A percentile compares a stretch with the other conserved stretches of the same genome.
These are phyloP conservation scores for Suhomyces chickasaworum DNA, from an alignment of 1,139 yeast species.

Conservation along the genomic window DNA sequence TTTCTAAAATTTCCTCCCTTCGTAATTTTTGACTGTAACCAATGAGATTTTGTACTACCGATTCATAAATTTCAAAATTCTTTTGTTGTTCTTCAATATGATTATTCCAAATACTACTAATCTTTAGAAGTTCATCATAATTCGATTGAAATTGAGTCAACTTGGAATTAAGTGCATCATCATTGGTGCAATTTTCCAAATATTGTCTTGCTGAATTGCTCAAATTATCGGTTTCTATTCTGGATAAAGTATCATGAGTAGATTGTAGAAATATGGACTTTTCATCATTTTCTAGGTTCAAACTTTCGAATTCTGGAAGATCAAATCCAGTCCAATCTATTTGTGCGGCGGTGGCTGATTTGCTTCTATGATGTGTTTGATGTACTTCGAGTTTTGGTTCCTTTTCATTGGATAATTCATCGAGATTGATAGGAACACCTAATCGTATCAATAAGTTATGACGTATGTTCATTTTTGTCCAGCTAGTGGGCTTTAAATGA, in stretches of 20 bases:
- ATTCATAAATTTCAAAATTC: conserved; percentile 66
- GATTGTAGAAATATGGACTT: conserved; percentile 21
- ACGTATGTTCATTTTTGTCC: conserved; percentile 61
- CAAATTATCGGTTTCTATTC: conserved; percentile 40
- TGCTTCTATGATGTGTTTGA: conserved; percentile 18
- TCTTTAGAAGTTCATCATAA: conserved; percentile 32
- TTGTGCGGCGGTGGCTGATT: conserved; percentile 31
- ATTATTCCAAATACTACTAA: conserved; percentile 53
- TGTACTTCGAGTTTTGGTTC: conserved; percentile 3
- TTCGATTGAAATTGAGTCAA: conserved; percentile 32
- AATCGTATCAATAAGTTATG: conserved; percentile 55
- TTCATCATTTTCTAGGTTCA: conserved; percentile 26
- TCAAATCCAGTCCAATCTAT: conserved; percentile 37
- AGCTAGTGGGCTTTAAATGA: conserved; percentile 52
- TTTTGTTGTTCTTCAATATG: conserved; percentile 44
- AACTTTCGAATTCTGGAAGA: conserved; percentile 29
- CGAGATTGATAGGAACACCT: conserved; percentile 62
- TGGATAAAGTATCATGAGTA: conserved; percentile 33
- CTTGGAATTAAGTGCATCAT: conserved; percentile 29
- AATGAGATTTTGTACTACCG: conserved; percentile 69
- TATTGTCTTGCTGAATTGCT: conserved; percentile 35
- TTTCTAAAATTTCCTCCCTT: conserved; percentile 50
- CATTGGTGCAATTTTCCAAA: conserved; percentile 24
- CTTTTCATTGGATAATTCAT: conserved; percentile 36
- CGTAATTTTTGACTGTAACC: conserved; percentile 66